A percentile compares a stretch with the other conserved stretches of the same genome.
Evolutionary conservation across 208 protist genomes (phyloP).

Genomic region (Leishmania martiniquensis): DNA sequence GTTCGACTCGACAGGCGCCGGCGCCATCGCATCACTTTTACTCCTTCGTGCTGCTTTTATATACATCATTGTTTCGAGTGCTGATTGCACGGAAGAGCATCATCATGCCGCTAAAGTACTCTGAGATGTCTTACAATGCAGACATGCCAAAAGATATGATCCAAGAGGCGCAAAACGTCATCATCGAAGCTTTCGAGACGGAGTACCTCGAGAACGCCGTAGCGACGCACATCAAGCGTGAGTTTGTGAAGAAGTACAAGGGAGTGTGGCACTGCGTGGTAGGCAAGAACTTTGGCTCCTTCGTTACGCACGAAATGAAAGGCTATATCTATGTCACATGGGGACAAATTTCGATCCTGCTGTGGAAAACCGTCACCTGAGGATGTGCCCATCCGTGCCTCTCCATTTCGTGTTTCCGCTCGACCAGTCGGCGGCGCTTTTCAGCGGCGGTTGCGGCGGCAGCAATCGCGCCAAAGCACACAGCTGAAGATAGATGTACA

Average conservation of each 20-base stretch:
- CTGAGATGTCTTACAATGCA: constrained; percentile 87
- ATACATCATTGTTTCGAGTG: not conserved
- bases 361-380: constrained; percentile 95
- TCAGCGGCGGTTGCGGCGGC: not conserved
- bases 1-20: not conserved
- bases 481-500: not conserved
- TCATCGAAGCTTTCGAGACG: constrained; percentile 85
- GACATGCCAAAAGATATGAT: constrained; percentile 93
- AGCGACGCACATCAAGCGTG: constrained; percentile 86
- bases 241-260: constrained; percentile 91
- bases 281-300: constrained; percentile 99
- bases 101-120: constrained; percentile 68
- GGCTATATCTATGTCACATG: constrained; percentile 99
- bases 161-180: constrained; percentile 63
- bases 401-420: not conserved
- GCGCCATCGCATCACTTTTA: not conserved
- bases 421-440: not conserved
- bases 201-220: constrained; percentile 79
- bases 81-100: not conserved
- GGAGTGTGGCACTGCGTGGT: constrained; percentile 99
- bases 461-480: not conserved
- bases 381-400: not conserved
- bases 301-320: constrained; percentile 99
- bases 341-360: constrained; percentile 98
- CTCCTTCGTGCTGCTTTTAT: not conserved